Conservation (phyloP, 1,139 yeast species). For the Williopsis jadinii region DNA sequence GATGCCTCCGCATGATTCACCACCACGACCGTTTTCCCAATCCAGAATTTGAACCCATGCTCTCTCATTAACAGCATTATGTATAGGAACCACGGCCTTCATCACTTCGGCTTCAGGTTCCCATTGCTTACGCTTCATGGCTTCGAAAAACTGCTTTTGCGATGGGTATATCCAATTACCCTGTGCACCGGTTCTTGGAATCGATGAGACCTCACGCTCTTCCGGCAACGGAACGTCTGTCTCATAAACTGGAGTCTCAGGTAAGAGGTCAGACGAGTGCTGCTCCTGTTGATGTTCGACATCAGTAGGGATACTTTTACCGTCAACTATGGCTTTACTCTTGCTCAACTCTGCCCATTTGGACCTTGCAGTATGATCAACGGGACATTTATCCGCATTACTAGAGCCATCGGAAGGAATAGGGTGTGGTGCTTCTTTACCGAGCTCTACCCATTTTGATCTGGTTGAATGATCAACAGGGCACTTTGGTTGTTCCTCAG, state of each 20-base stretch:
- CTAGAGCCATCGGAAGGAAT: constrained; percentile 1
- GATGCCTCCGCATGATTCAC: constrained; percentile 76
- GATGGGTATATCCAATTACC: constrained; percentile 92
- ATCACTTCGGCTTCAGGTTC: constrained; percentile 76
- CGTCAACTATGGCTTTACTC: constrained; percentile 26
- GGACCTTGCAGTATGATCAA: constrained; percentile 52
- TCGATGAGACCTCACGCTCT: constrained; percentile 73
- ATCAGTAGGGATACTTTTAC: constrained; percentile 22
- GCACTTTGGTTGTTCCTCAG: constrained; percentile 8
- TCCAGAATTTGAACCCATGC: constrained; percentile 81
- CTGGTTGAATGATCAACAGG: constrained; percentile 24
- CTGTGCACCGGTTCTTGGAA: constrained; percentile 65
- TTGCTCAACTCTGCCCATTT: constrained; percentile 42
- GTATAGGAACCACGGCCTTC: constrained; percentile 89
- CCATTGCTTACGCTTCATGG: constrained; percentile 90
- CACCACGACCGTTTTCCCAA: constrained; percentile 71
- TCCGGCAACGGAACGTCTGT: constrained; percentile 41
- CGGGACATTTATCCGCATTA: constrained; percentile 47
- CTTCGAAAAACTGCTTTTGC: constrained; percentile 89
- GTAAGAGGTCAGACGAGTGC: constrained; percentile 35
- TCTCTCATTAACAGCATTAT: constrained; percentile 86
- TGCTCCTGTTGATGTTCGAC: constrained; percentile 11
- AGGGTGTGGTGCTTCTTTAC: constrained; percentile 5
- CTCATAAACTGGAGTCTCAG: constrained; percentile 24
- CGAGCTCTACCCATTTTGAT: constrained; percentile 43